These are phyloP conservation scores for Clavispora vitiphila DNA, from an alignment of 805 yeast species.

Conservation along the genomic window DNA sequence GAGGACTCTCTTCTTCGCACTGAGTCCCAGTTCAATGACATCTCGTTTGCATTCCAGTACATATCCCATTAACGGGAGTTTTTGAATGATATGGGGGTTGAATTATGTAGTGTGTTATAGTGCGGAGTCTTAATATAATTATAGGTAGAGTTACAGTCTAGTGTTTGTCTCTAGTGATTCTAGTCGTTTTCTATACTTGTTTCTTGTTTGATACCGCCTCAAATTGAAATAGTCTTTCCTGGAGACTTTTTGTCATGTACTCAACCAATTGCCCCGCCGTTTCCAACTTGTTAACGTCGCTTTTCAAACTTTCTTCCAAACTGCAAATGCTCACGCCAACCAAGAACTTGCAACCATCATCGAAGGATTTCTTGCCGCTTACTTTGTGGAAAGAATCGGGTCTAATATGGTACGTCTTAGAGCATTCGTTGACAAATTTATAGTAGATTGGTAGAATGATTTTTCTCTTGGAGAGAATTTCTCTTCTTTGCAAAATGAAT, in stretches of 20 bases:
- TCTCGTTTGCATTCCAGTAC: slow-evolving; percentile 88
- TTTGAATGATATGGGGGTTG: background rate
- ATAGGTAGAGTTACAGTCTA: too few relatives aligned
- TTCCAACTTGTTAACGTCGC: background rate
- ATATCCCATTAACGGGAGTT: slow-evolving; percentile 57
- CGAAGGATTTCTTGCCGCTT: background rate
- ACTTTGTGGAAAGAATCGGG: background rate
- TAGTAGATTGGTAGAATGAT: background rate
- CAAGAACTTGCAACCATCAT: background rate
- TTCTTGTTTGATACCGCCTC: too few relatives aligned
- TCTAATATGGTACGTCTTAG: background rate
- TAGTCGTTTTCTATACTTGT: too few relatives aligned
- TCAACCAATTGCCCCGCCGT: background rate
- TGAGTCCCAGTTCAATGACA: slow-evolving; percentile 63
- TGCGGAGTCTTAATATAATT: too few relatives aligned
- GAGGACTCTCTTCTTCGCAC: slow-evolving; percentile 75
- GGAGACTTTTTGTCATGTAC: background rate
- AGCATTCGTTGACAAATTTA: background rate
- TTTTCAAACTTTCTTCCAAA: background rate
- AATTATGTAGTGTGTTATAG: too few relatives aligned
- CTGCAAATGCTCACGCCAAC: background rate
- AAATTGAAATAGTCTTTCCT: background rate
- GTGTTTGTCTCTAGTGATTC: too few relatives aligned
- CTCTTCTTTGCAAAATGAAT: background rate
- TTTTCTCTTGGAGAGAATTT: background rate